A percentile compares a stretch with the other conserved stretches of the same genome.
Evolutionary conservation across 1,139 yeast species (phyloP).

Genomic region (Pneumocystis jirovecii): DNA sequence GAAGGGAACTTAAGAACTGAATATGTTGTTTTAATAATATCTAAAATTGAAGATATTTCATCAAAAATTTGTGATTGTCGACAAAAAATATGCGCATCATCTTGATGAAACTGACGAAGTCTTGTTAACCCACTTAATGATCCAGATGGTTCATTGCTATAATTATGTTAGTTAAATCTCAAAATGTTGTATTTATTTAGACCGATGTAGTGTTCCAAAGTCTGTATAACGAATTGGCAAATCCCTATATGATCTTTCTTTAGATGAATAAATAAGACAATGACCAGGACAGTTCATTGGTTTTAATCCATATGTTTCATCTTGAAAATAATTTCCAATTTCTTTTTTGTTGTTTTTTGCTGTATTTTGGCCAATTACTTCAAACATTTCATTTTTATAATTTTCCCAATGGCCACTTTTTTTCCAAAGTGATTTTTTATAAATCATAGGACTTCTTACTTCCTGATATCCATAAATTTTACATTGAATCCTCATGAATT

Average conservation of each 20-base stretch:
- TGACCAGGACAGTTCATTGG: conserved; percentile 97
- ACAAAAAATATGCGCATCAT: conserved; percentile 96
- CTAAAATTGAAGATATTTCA: conserved; percentile 68
- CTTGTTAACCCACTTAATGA: conserved; percentile 81
- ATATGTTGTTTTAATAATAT: conserved; percentile 64
- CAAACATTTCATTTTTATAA: conserved; percentile 91
- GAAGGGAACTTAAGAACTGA: conserved; percentile 67
- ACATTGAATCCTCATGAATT: conserved; percentile 66
- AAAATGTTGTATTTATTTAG: neutral
- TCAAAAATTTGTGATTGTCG: conserved; percentile 69
- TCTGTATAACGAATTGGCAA: conserved; percentile 95
- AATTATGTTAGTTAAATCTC: conserved; percentile 10
- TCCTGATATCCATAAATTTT: conserved; percentile 88
- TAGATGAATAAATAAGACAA: conserved; percentile 70
- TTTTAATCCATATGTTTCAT: conserved; percentile 53
- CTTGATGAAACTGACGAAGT: conserved; percentile 96
- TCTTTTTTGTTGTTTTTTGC: neutral
- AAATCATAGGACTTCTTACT: conserved; percentile 97
- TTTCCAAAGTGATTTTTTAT: conserved; percentile 89
- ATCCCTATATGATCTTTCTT: conserved; percentile 86
- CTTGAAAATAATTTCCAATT: neutral
- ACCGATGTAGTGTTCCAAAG: conserved; percentile 81
- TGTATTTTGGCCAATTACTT: conserved; percentile 62
- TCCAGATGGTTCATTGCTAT: conserved; percentile 71
- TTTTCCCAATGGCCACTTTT: conserved; percentile 97